Evolutionary conservation across 2,329 filamentous ascomycete genomes (phyloP), one percentile per base, ranked within the genome.

Genomic region (Alternaria sp.): DNA sequence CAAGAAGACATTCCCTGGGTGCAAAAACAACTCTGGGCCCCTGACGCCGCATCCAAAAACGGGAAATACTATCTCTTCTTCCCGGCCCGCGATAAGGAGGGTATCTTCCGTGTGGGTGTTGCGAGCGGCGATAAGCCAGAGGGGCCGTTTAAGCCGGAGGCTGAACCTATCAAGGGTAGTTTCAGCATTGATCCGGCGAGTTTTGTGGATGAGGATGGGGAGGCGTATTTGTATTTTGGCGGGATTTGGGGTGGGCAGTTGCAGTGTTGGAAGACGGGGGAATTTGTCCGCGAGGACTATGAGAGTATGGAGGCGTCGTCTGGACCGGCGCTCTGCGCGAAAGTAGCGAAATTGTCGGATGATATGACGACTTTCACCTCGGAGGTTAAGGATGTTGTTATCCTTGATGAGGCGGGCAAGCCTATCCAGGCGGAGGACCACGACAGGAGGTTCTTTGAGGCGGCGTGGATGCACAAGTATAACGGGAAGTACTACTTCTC

Each of bases 211-310:
- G 87, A 87, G 47, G 87, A 90, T 68, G 86, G 84, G 10, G 76
- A 85, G 55, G 88, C 86, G 4, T 92, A 91, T 75, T 77, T 92
- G 21, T 94, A 93, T 79, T 93, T 93, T 69, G 91, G 91, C 47
- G 91, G 91, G 0, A 85, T 94, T 21, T 94, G 91, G 91, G 91
- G 91, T 61, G 91, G 91, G 0, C 91, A 94, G 80, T 82, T 94
- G 67, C 91, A 93, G 79, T 93, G 91, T 82, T 94, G 91, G 86
- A 83, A 85, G 69, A 80, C 78, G 26, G 86, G 87, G 32, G 79
- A 84, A 65, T 93, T 89, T 73, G 87, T 91, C 62, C 68, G 69
- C 25, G 68, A 64, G 4, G 67, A 66, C 12, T 74, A 75, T 28
- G 50, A 49, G 19, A 71, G 58, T n/a, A 74, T 71, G 70, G 77